Base-by-base conservation (phyloP, 1,284 basidiomycete species). In the Spongispora temasekensis region DNA sequence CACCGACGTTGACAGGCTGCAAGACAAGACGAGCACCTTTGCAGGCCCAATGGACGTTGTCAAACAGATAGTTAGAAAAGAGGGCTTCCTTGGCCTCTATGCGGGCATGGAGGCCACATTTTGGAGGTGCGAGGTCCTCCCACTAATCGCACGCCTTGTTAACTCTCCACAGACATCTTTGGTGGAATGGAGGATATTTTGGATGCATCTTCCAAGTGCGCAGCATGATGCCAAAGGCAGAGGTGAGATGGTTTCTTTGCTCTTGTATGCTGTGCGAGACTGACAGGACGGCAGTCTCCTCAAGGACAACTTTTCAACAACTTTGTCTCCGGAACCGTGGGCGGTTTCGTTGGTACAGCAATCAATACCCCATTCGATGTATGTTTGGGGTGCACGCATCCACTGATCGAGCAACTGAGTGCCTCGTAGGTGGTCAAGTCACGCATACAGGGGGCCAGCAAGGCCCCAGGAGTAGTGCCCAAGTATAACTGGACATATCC, bases 401-500 rank as follows among this genome's bases (percentile, higher is more conserved):
- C 23, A 50, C 34, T 23, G n/a, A 40, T 57, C n/a, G 34, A 44
- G 19, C 31, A 40, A 13, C 34, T 55, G 23, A 58, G 54, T 40
- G 52, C 2, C 48, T 61, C 25, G 55, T 61, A 67, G 83, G 94
- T 99, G 61, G 94, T 98, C 66, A 99, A 99, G 79, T 96, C 94
- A 25, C 89, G 97, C 58, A 95, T 99, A 57, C 95, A 97, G 77
- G 91, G 93, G 59, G 79, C 86, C 35, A 83, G 81, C 55, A 85
- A 81, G 67, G 74, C 86, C 68, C 84, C 90, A 34, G 86, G 92
- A 37, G 84, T 87, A 21, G 77, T 76, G 7, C 91, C 91, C 31
- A 96, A 95, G 74, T 96, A 95, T 78, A 93, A 94, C 77, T 97
- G 96, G 89, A 93, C 95, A 55, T 95, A 95, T 75, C 93, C 93